Base-by-base conservation (phyloP, 2,329 filamentous ascomycete genomes). In the Nigrospora osmanthi region DNA sequence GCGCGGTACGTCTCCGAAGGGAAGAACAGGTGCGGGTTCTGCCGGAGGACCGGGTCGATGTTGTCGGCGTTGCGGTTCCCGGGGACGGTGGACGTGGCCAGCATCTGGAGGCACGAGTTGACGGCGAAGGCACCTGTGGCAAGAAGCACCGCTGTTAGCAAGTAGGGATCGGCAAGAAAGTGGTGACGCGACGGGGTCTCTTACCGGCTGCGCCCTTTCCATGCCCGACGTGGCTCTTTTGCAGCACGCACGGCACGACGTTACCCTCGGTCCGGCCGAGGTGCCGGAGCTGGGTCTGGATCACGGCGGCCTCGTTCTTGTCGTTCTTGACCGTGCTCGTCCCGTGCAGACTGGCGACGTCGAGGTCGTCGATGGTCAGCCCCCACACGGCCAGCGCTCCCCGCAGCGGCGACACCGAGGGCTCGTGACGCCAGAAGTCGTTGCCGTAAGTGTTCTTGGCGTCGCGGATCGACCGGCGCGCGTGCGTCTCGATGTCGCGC, bases 251-350 rank as follows among this genome's bases (percentile, higher is more conserved):
- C 1, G 58, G 49, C 2, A 65, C 44, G 0, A 58, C 53, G 42
- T 66, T 64, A 7, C 66, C 65, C 7, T 46, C 44, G 0, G 51
- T 50, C 3, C 66, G 59, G 2, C 66, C 64, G 0, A 70, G 56
- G 9, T 61, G 58, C 0, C 30, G 32, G 38, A 70, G 53, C 45
- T 69, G 65, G 6, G 53, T 39, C 11, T 67, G 51, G 6, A 69
- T 45, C 3, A 68, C 60, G 3, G 51, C 51, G 0, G 55, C 49
- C 46, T 70, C 67, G 51, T 70, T 69, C 37, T 53, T 53, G n/a
- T 69, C 66, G 50, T 68, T 66, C 35, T 54, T 54, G 11, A 52
- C 47, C 0, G 67, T 70, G 2, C 61, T 65, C 3, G 66, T 70
- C n/a, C 65, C 66, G 48, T 69, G 67, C 11, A 69, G 50, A 1